Base-by-base conservation (phyloP, 345 rosid species). In the Raphanus raphanistrum region DNA sequence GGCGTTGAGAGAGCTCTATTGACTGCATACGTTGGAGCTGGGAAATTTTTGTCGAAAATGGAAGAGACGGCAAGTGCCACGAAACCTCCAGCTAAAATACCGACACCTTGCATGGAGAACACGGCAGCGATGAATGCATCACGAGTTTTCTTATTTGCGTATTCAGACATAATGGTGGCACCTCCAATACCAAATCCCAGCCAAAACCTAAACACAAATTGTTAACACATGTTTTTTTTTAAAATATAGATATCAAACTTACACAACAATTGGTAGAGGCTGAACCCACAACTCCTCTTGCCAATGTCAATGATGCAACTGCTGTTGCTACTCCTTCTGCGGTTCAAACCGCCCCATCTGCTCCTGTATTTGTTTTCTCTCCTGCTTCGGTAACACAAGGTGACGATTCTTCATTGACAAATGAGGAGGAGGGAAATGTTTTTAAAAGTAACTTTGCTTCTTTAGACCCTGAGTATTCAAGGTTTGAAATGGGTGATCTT, bases 61-160 rank as follows among this genome's bases (percentile, higher is more conserved):
- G 76, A 15, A 25, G 94, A 81, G 0, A 87, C 81, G 0, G 80
- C 17, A 12, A 87, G 73, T 4, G 90, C 90, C 4, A 88, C 88
- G 8, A 86, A 38, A 31, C 95, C 92, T 11, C 95, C 90, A 0
- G 79, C 84, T 5, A 58, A 9, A 29, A 58, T 58, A 10, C 62
- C 62, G 6, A 58, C 31, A 58, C 62, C 62, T 58, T 58, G 31
- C 62, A 58, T 58, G 7, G 62, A 31, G 27, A 58, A 58, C 62
- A 58, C 62, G 0, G 62, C 62, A 8, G 62, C 62, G 27, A 58
- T 58, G 11, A 58, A 58, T 1, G 31, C 62, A 8, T 31, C 62
- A 25, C 29, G 31, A 7, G 58, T 52, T 26, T 52, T 52, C 9
- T 52, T 52, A 26, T 52, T 52, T 2, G 58, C 58, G 26, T 52